Percentiles rank a stretch among this genome's conserved stretches.
phyloP scores from a whole-genome alignment of 2,329 filamentous ascomycete species.

The Dactylonectria macrodidyma region DNA sequence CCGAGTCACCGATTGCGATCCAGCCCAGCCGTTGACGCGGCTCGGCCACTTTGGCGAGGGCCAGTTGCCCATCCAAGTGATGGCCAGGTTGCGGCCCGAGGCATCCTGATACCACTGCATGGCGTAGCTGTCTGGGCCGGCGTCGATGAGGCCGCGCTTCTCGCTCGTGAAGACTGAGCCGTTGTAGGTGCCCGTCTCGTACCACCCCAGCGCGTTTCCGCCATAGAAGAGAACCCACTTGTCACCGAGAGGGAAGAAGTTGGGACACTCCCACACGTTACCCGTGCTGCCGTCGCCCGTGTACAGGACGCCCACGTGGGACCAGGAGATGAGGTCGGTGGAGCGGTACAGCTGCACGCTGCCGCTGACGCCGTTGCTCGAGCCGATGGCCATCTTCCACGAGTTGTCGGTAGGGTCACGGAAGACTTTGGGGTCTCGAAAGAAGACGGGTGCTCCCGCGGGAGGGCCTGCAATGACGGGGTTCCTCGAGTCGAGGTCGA shows the following conservation, averaged over 20 bases:
- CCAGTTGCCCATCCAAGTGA: slow-evolving; percentile 49
- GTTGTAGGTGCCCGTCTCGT: slow-evolving; percentile 46
- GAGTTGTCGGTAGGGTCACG: slow-evolving; percentile 41
- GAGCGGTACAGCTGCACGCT: slow-evolving; percentile 42
- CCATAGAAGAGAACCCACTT: slow-evolving; percentile 50
- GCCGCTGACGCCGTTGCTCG: slow-evolving; percentile 34
- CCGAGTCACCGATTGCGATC: slow-evolving; percentile 48
- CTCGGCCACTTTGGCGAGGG: slow-evolving; percentile 45
- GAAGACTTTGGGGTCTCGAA: slow-evolving; percentile 47
- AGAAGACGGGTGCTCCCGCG: slow-evolving; percentile 34
- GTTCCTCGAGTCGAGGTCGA: slow-evolving; percentile 35
- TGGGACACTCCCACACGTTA: slow-evolving; percentile 47
- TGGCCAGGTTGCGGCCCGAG: slow-evolving; percentile 45
- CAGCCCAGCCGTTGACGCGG: slow-evolving; percentile 49
- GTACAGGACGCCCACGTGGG: slow-evolving; percentile 41
- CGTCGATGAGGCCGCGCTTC: slow-evolving; percentile 45
- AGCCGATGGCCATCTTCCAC: slow-evolving; percentile 44
- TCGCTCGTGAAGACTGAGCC: slow-evolving; percentile 43
- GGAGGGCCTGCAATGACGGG: slow-evolving; percentile 40
- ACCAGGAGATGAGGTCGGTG: slow-evolving; percentile 38
- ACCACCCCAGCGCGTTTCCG: slow-evolving; percentile 37
- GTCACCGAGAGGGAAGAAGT: slow-evolving; percentile 45
- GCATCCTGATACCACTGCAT: slow-evolving; percentile 52
- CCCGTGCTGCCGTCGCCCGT: slow-evolving; percentile 46
- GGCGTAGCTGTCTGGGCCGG: slow-evolving; percentile 47